phyloP scores from a whole-genome alignment of 441 rosid species.

The Populus tomentosa region DNA sequence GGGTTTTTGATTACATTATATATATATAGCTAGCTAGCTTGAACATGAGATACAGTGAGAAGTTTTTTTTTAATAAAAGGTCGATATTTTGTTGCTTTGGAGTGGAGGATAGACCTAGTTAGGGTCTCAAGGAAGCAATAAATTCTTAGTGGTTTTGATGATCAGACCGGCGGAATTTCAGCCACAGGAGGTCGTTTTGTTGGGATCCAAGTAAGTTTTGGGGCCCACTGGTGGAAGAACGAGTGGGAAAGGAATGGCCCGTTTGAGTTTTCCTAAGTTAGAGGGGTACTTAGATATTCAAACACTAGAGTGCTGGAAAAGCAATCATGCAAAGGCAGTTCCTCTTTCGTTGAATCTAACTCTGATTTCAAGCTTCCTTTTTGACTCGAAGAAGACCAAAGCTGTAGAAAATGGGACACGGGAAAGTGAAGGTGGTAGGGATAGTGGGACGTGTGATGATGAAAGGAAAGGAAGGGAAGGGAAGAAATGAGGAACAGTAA shows the following conservation, averaged over 20 bases:
- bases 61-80: neutral
- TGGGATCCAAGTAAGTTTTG: neutral
- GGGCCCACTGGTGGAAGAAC: slow-evolving; percentile 5
- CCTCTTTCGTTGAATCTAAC: slow-evolving; percentile 16
- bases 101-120: neutral
- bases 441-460: slow-evolving; percentile 35
- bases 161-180: neutral
- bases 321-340: slow-evolving; percentile 25
- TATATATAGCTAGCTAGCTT: neutral
- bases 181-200: neutral
- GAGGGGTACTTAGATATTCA: slow-evolving; percentile 15
- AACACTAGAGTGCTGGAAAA: slow-evolving; percentile 27
- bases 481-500: neutral
- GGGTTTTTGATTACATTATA: neutral
- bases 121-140: neutral
- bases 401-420: slow-evolving; percentile 25
- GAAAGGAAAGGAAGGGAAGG: slow-evolving; percentile 14
- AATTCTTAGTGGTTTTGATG: slow-evolving; percentile 7
- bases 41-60: neutral
- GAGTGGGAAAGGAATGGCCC: slow-evolving; percentile 8
- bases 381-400: slow-evolving; percentile 35
- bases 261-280: slow-evolving; percentile 9
- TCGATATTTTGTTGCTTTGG: neutral
- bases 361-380: slow-evolving; percentile 14
- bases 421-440: slow-evolving; percentile 37